These are phyloP conservation scores for Trichosanthes cucumerina DNA, from an alignment of 306 rosid genomes.

Conservation along the genomic window DNA sequence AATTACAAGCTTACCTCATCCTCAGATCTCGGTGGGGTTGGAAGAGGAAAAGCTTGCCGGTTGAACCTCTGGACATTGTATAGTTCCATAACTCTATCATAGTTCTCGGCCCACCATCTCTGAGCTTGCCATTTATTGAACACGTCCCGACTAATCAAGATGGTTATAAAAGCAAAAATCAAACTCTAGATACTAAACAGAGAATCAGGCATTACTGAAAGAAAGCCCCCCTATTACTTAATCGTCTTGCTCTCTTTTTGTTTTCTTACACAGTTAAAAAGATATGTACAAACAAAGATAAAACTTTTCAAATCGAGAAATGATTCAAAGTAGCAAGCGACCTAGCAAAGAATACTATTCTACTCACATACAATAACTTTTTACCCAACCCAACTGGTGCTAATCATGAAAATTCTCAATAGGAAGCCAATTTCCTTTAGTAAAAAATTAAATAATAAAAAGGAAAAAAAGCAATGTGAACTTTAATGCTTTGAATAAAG, in stretches of 20 bases:
- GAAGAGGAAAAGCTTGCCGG: conserved; percentile 77
- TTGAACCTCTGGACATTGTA: conserved; percentile 94
- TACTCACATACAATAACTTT: not conserved
- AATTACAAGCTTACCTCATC: conserved; percentile 53
- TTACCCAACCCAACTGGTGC: not conserved
- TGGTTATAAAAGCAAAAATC: not conserved
- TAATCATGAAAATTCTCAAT: conserved; percentile 4
- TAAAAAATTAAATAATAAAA: conserved; percentile 30
- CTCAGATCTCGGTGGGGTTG: conserved; percentile 90
- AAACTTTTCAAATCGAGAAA: not conserved
- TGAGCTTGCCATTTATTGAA: conserved; percentile 97
- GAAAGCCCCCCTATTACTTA: not conserved
- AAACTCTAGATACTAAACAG: not conserved
- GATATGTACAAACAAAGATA: not conserved
- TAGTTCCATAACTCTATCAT: conserved; percentile 85
- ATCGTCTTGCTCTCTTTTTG: not conserved
- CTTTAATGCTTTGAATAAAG: conserved; percentile 50
- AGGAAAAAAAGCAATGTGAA: conserved; percentile 19
- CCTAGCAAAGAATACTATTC: not conserved
- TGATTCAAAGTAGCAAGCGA: not conserved
- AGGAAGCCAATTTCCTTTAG: conserved; percentile 24
- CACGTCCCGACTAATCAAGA: conserved; percentile 59
- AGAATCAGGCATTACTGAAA: not conserved
- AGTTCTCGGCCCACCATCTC: conserved; percentile 92
- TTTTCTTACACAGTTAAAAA: not conserved